Percentiles rank a stretch among this genome's conserved stretches.
Evolutionary conservation across 306 rosid genomes (phyloP).

Genomic region (Canavalia ensiformis): DNA sequence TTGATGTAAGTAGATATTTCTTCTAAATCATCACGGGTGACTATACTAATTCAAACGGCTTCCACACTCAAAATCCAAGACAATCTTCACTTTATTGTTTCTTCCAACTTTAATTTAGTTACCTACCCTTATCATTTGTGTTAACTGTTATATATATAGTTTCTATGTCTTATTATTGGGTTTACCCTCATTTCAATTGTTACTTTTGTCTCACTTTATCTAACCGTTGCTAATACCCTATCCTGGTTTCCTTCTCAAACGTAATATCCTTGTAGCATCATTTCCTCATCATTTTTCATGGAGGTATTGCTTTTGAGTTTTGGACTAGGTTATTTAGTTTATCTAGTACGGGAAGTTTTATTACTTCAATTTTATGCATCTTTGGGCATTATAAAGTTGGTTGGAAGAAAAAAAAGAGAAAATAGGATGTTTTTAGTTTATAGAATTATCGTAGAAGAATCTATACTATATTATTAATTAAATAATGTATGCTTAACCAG

Average conservation of each 20-base stretch:
- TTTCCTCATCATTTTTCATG: slow-evolving; percentile 4
- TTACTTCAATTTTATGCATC: not conserved
- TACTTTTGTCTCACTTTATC: not conserved
- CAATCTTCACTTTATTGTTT: not conserved
- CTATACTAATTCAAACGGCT: not conserved
- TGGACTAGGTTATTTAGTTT: not conserved
- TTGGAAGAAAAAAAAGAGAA: not conserved
- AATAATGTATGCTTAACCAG: not conserved
- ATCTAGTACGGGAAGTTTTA: not conserved
- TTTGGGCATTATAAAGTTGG: not conserved
- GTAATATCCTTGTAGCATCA: slow-evolving; percentile 5
- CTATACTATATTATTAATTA: not conserved
- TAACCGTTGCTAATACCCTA: not conserved
- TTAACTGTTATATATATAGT: not conserved
- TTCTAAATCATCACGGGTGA: too few relatives aligned
- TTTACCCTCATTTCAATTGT: slow-evolving; percentile 12
- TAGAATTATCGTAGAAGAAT: not conserved
- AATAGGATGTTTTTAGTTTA: slow-evolving; percentile 6
- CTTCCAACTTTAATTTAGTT: slow-evolving; percentile 17
- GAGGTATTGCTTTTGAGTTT: slow-evolving; percentile 2
- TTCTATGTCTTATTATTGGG: not conserved
- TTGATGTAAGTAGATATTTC: too few relatives aligned
- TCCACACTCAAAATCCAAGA: slow-evolving; percentile 4
- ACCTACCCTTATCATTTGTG: not conserved
- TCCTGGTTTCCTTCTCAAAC: not conserved